A percentile compares a stretch with the other conserved stretches of the same genome.
phyloP scores from a whole-genome alignment of 805 yeast species.

The Saturnispora mendoncae region DNA sequence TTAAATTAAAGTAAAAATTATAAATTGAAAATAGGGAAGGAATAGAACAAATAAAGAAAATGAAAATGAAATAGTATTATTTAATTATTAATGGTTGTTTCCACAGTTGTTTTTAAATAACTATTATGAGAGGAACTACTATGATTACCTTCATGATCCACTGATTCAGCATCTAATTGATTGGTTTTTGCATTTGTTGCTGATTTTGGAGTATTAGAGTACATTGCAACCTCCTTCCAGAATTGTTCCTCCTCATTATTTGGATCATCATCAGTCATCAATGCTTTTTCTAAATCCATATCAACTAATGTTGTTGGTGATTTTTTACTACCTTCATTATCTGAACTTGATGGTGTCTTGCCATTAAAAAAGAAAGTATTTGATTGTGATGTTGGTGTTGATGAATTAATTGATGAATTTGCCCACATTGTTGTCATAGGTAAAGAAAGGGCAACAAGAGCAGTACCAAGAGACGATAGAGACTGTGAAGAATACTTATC shows the following conservation, averaged over 20 bases:
- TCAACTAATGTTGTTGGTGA: conserved; percentile 14
- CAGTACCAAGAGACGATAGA: conserved; percentile 44
- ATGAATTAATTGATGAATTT: conserved; percentile 46
- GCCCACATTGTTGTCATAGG: conserved; percentile 92
- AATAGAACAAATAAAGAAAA: not conserved
- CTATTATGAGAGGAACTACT: conserved; percentile 8
- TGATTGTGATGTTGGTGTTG: conserved; percentile 33
- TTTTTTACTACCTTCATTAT: conserved; percentile 10
- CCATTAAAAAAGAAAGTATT: conserved; percentile 17
- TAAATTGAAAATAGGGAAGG: no score
- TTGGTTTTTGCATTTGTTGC: conserved; percentile 19
- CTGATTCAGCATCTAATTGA: conserved; percentile 11
- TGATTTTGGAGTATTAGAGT: conserved; percentile 15
- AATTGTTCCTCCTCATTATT: conserved; percentile 20
- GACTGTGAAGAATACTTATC: conserved; percentile 27
- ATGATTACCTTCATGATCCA: conserved; percentile 9
- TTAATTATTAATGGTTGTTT: conserved; percentile 10
- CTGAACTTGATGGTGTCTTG: conserved; percentile 11
- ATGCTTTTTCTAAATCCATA: conserved; percentile 5
- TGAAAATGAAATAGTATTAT: no score
- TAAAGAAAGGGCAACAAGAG: conserved; percentile 60
- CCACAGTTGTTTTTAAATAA: conserved; percentile 16
- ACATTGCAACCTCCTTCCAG: conserved; percentile 27
- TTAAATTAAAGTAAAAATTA: no score
- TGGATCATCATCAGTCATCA: conserved; percentile 1